Evolutionary conservation across 2,329 filamentous ascomycete species (phyloP).

Genomic region (Colletotrichum paranaense): DNA sequence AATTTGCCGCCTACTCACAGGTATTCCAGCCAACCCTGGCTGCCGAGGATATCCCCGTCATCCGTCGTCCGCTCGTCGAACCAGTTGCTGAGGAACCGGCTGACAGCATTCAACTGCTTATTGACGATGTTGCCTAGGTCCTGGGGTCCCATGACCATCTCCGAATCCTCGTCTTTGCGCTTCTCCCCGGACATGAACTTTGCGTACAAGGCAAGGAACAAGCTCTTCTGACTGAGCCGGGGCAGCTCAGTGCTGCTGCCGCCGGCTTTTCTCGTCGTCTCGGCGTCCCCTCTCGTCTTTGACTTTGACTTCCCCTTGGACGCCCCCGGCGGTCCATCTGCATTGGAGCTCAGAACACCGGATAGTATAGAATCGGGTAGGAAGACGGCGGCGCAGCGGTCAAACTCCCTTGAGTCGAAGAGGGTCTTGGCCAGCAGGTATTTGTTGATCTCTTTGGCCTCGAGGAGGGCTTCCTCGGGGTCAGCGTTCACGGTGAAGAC

Average conservation of each 20-base stretch:
- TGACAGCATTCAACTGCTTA: slow-evolving; percentile 82
- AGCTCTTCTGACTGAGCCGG: slow-evolving; percentile 84
- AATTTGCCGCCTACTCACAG: slow-evolving; percentile 57
- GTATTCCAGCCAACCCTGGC: slow-evolving; percentile 95
- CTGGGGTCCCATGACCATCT: slow-evolving; percentile 95
- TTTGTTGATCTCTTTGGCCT: slow-evolving; percentile 82
- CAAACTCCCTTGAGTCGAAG: slow-evolving; percentile 95
- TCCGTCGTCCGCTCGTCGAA: slow-evolving; percentile 74
- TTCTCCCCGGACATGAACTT: slow-evolving; percentile 96
- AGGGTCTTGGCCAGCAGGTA: slow-evolving; percentile 93
- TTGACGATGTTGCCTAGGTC: slow-evolving; percentile 88
- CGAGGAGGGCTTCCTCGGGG: slow-evolving; percentile 78
- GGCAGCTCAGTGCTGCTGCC: slow-evolving; percentile 52
- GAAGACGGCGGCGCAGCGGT: slow-evolving; percentile 91
- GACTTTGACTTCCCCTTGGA: slow-evolving; percentile 72
- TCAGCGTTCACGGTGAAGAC: slow-evolving; percentile 71
- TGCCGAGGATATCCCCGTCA: slow-evolving; percentile 68
- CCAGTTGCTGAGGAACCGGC: slow-evolving; percentile 82
- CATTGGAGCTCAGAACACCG: slow-evolving; percentile 67
- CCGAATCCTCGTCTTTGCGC: slow-evolving; percentile 93
- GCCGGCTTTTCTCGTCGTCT: slow-evolving; percentile 36
- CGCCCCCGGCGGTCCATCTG: slow-evolving; percentile 49
- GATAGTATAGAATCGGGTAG: slow-evolving; percentile 83
- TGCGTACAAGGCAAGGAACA: slow-evolving; percentile 93
- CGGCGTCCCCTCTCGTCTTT: slow-evolving; percentile 49